Percentiles rank a stretch among this genome's conserved stretches.
Conservation (phyloP, 768 basidiomycete species). For the Hemileccinum rubropunctum region DNA sequence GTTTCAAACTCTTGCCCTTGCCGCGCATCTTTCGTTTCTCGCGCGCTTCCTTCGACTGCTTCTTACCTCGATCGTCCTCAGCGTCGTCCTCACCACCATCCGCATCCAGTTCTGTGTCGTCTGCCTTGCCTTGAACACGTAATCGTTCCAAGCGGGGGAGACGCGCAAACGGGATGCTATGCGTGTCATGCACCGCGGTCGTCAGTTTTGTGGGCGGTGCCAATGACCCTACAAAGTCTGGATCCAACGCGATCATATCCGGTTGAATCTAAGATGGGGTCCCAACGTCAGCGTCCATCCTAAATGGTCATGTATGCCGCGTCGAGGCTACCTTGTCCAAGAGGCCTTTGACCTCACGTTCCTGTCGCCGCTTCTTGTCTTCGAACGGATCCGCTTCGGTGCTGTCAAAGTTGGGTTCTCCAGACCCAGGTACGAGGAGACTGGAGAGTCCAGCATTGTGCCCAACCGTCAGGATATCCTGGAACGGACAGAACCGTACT, state of each 20-base stretch:
- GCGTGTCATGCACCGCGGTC: slow-evolving; percentile 43
- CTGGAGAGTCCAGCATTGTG: slow-evolving; percentile 78
- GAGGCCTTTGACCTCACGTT: slow-evolving; percentile 86
- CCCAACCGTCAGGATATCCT: slow-evolving; percentile 79
- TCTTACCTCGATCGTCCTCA: slow-evolving; percentile 25
- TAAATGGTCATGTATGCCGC: too few species aligned
- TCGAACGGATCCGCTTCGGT: slow-evolving; percentile 95
- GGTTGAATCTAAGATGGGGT: slow-evolving; percentile 68
- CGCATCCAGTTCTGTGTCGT: slow-evolving; percentile 53
- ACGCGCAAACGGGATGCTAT: slow-evolving; percentile 60
- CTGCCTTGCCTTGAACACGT: slow-evolving; percentile 69
- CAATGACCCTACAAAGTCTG: slow-evolving; percentile 73
- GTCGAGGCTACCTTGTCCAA: slow-evolving; percentile 85
- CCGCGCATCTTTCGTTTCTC: slow-evolving; percentile 86
- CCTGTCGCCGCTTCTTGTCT: slow-evolving; percentile 72
- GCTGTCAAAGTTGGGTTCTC: slow-evolving; percentile 94
- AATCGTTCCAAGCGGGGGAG: slow-evolving; percentile 66
- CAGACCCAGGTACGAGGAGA: slow-evolving; percentile 86
- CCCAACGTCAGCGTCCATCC: neutral
- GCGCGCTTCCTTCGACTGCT: slow-evolving; percentile 13
- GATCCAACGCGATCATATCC: slow-evolving; percentile 52
- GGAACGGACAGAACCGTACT: slow-evolving; percentile 84
- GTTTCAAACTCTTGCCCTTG: slow-evolving; percentile 68
- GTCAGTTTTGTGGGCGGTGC: slow-evolving; percentile 59
- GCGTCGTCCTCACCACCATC: slow-evolving; percentile 38